Base-by-base conservation (phyloP, 192 early-diverging fungal species). In the Ramicandelaber brevisporus region DNA sequence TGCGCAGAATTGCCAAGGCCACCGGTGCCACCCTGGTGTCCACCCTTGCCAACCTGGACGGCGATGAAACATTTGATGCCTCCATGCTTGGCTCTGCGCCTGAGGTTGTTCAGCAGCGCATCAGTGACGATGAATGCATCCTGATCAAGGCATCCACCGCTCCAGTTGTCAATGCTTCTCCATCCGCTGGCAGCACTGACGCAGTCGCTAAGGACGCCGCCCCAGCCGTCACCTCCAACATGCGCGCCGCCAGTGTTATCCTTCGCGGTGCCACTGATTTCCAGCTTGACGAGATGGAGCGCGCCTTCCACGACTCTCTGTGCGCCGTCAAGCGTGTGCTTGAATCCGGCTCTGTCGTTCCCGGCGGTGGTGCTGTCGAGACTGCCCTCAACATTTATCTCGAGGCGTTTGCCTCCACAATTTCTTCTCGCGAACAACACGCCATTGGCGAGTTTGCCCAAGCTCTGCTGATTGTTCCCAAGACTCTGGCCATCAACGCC, bases 201-300 rank as follows among this genome's bases (percentile, higher is more conserved):
- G n/a, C n/a, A n/a, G n/a, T n/a, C n/a, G n/a, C n/a, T n/a, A n/a
- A n/a, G n/a, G n/a, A n/a, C n/a, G 53, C 44, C 6, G 48, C 53
- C 21, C 31, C 29, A 26, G 59, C 61, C 17, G n/a, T n/a, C n/a
- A n/a, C n/a, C n/a, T n/a, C n/a, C n/a, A n/a, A n/a, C n/a, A 78
- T 86, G 51, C 70, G 61, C 8, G 72, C 85, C 1, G 68, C 87
- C 12, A 90, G 86, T 10, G 71, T 98, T 20, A 86, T 98, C 38
- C 63, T 98, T 44, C 87, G 93, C 40, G 93, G 93, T 17, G 89
- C 93, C 27, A 98, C 95, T 50, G 93, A 98, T 46, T 98, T 75
- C 41, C 90, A 95, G 88, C 59, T 98, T 28, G 93, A 98, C 34
- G 93, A 98, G 58, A 96, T 98, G 89, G 93, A 98, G 52, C 65